phyloP scores from a whole-genome alignment of 176 grass and related monocot species.

The Pontederia paniculata region DNA sequence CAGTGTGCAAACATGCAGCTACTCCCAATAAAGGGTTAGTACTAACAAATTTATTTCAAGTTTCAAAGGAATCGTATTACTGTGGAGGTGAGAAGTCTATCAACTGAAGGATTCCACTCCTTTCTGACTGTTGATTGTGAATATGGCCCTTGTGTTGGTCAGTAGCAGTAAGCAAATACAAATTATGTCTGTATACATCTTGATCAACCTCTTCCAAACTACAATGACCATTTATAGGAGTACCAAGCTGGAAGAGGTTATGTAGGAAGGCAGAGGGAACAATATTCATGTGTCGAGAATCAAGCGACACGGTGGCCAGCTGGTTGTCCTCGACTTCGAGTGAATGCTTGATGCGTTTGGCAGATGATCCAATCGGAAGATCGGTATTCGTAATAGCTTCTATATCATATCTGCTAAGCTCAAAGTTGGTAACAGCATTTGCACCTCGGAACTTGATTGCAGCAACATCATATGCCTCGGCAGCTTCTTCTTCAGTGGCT shows the following conservation, averaged over 20 bases:
- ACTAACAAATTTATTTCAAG: too few relatives aligned
- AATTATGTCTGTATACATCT: neutral
- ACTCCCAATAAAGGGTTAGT: too few relatives aligned
- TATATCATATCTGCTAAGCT: conserved; percentile 65
- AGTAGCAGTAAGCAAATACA: neutral
- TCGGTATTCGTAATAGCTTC: conserved; percentile 50
- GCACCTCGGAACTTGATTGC: conserved; percentile 83
- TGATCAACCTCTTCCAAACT: neutral
- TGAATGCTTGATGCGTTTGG: conserved; percentile 18
- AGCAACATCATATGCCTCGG: conserved; percentile 87
- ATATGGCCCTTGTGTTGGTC: neutral
- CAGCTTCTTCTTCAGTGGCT: conserved; percentile 86
- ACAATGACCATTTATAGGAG: neutral
- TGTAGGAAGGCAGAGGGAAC: neutral
- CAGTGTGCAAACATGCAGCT: too few relatives aligned
- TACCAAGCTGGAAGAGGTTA: neutral
- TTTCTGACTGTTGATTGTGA: neutral
- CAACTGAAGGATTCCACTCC: neutral
- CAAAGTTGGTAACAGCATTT: conserved; percentile 83
- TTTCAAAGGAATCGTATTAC: neutral
- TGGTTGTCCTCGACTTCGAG: neutral
- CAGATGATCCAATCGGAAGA: conserved; percentile 43
- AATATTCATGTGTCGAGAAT: neutral
- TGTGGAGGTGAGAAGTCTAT: neutral
- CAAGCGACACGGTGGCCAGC: neutral